phyloP scores from a whole-genome alignment of 2,329 filamentous ascomycete species.

The Nemania sp. region DNA sequence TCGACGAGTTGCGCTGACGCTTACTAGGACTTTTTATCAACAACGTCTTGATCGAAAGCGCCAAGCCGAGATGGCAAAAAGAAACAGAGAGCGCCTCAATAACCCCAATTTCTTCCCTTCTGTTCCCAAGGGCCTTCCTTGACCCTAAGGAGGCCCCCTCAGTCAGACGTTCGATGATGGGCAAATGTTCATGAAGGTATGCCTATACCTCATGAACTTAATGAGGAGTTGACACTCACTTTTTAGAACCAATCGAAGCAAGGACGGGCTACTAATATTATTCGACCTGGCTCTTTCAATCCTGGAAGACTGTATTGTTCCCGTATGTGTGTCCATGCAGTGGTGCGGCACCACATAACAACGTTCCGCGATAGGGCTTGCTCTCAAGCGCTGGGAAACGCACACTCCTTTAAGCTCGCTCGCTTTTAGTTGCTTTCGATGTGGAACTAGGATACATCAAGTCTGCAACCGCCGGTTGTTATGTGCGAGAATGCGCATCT shows the following conservation, averaged over 20 bases:
- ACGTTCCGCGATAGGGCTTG: slow-evolving; percentile 6
- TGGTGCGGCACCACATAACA: slow-evolving; percentile 16
- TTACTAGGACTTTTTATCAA: slow-evolving; percentile 81
- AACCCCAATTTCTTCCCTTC: slow-evolving; percentile 86
- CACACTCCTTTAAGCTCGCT: slow-evolving; percentile 18
- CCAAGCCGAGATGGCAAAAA: slow-evolving; percentile 81
- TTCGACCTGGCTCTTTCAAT: neutral
- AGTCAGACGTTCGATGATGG: neutral
- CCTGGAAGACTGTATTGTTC: neutral
- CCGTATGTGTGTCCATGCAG: slow-evolving; percentile 3
- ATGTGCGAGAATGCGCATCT: slow-evolving; percentile 20
- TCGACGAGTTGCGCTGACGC: slow-evolving; percentile 37
- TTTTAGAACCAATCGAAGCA: neutral
- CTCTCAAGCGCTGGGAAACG: slow-evolving; percentile 5
- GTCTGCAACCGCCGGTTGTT: slow-evolving; percentile 7
- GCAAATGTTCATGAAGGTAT: neutral
- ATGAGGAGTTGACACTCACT: slow-evolving; percentile 6
- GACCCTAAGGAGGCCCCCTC: slow-evolving; percentile 16
- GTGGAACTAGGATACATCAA: slow-evolving; percentile 18
- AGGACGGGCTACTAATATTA: neutral
- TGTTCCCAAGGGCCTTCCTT: slow-evolving; percentile 70
- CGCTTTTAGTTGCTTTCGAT: slow-evolving; percentile 9
- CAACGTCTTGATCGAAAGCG: slow-evolving; percentile 83
- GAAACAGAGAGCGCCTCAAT: slow-evolving; percentile 82
- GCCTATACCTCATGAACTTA: slow-evolving; percentile 8